Evolutionary conservation across 2,329 filamentous ascomycete genomes (phyloP).

Genomic region (Juglanconis sp.): DNA sequence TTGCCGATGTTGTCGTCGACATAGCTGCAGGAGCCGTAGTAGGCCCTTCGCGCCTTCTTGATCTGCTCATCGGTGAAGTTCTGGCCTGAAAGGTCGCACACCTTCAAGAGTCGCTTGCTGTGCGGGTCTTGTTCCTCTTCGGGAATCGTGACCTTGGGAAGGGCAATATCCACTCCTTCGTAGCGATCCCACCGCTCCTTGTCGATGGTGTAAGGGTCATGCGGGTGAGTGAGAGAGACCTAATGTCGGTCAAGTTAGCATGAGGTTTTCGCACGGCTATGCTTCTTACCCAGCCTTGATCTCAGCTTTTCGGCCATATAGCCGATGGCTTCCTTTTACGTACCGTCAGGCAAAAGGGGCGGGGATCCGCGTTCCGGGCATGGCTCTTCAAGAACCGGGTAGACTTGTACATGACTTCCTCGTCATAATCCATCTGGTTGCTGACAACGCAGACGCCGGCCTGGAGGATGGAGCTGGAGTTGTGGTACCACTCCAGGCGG

Average conservation of each 20-base stretch:
- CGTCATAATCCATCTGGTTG: constrained; percentile 94
- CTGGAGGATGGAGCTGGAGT: constrained; percentile 88
- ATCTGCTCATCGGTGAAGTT: constrained; percentile 83
- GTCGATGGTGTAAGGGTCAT: constrained; percentile 93
- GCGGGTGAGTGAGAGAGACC: constrained; percentile 88
- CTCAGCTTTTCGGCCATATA: not conserved
- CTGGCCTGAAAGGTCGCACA: constrained; percentile 82
- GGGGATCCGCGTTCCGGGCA: constrained; percentile 70
- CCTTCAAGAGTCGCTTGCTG: constrained; percentile 80
- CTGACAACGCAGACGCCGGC: constrained; percentile 84
- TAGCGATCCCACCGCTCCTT: constrained; percentile 92
- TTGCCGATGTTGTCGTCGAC: constrained; percentile 90
- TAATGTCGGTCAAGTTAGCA: constrained; percentile 22
- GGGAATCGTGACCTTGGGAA: constrained; percentile 74
- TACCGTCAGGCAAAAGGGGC: constrained; percentile 81
- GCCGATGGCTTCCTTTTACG: constrained; percentile 21
- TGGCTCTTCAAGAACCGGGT: constrained; percentile 89
- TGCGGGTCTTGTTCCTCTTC: constrained; percentile 83
- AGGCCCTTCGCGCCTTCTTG: constrained; percentile 79
- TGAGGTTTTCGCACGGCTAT: constrained; percentile 14
- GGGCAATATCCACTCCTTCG: constrained; percentile 79
- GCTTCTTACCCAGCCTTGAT: not conserved
- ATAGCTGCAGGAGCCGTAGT: constrained; percentile 91
- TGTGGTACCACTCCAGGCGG: constrained; percentile 92
- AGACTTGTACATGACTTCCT: constrained; percentile 91